Evolutionary conservation across 2,329 filamentous ascomycete species (phyloP).

Genomic region (Aspergillus persii): DNA sequence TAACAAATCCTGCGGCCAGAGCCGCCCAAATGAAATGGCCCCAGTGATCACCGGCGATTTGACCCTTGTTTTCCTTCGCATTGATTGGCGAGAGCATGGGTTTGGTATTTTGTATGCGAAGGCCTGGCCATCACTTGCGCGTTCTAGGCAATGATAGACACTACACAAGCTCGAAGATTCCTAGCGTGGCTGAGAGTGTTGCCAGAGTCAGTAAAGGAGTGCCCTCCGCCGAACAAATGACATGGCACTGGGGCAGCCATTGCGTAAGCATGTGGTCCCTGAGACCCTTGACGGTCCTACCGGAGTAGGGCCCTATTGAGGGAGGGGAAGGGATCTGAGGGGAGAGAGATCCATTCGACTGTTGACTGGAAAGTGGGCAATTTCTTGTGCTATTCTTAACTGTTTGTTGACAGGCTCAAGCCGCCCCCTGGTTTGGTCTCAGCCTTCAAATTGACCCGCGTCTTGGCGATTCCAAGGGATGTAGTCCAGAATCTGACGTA

Average conservation of each 20-base stretch:
- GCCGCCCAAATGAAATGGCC: slow-evolving; percentile 2
- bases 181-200: slow-evolving; percentile 7
- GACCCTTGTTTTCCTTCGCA: slow-evolving; percentile 3
- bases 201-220: slow-evolving; percentile 6
- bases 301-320: neutral
- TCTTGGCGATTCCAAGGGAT: slow-evolving; percentile 4
- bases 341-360: slow-evolving; percentile 9
- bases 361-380: slow-evolving; percentile 1
- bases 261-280: slow-evolving; percentile 25
- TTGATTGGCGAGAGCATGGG: slow-evolving; percentile 9
- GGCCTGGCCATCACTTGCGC: slow-evolving; percentile 7
- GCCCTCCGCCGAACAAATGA: slow-evolving; percentile 4
- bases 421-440: neutral
- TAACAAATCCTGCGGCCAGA: slow-evolving; percentile 1
- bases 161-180: slow-evolving; percentile 8
- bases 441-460: slow-evolving; percentile 7
- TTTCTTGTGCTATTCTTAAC: slow-evolving; percentile 20
- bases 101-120: slow-evolving; percentile 9
- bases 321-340: slow-evolving; percentile 2
- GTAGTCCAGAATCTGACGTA: neutral
- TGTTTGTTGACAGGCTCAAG: slow-evolving; percentile 7
- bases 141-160: slow-evolving; percentile 14
- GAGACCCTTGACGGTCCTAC: slow-evolving; percentile 6
- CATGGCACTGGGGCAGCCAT: slow-evolving; percentile 12
- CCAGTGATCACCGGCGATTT: slow-evolving; percentile 16